phyloP scores from a whole-genome alignment of 2,329 filamentous ascomycete species.

The Botryotinia narcissicola region DNA sequence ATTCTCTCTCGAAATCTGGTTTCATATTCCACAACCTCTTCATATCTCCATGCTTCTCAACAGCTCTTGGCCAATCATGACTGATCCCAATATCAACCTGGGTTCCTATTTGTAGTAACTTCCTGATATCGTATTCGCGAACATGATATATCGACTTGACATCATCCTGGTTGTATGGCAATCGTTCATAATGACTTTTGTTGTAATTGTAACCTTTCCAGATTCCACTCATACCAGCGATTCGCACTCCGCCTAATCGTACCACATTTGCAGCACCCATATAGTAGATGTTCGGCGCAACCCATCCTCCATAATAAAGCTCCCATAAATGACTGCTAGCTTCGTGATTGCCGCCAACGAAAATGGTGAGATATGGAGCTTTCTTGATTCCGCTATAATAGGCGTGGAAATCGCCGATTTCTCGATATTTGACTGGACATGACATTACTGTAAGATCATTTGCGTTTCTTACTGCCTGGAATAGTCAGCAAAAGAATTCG shows the following conservation, averaged over 20 bases:
- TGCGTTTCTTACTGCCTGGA: slow-evolving; percentile 79
- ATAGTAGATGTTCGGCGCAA: slow-evolving; percentile 95
- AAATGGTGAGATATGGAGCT: slow-evolving; percentile 87
- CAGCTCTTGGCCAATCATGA: slow-evolving; percentile 88
- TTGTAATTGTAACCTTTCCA: slow-evolving; percentile 91
- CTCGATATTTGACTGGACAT: slow-evolving; percentile 82
- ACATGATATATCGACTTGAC: slow-evolving; percentile 85
- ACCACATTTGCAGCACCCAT: slow-evolving; percentile 89
- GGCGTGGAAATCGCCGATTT: slow-evolving; percentile 86
- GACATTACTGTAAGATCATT: slow-evolving; percentile 86
- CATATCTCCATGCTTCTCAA: slow-evolving; percentile 76
- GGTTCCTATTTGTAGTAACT: slow-evolving; percentile 77
- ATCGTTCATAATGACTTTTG: slow-evolving; percentile 76
- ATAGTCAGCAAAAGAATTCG: slow-evolving; percentile 19
- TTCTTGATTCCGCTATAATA: slow-evolving; percentile 79
- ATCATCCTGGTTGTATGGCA: slow-evolving; percentile 79
- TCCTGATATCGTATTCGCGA: slow-evolving; percentile 85
- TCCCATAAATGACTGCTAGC: slow-evolving; percentile 88
- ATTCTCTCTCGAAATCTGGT: slow-evolving; percentile 72
- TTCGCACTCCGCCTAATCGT: slow-evolving; percentile 77
- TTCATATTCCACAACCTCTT: slow-evolving; percentile 70
- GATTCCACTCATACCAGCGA: slow-evolving; percentile 88
- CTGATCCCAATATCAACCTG: slow-evolving; percentile 90
- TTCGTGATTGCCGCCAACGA: slow-evolving; percentile 94
- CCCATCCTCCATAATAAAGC: slow-evolving; percentile 95